phyloP scores from a whole-genome alignment of 129 eudicot genomes.

The Saposhnikovia divaricata region DNA sequence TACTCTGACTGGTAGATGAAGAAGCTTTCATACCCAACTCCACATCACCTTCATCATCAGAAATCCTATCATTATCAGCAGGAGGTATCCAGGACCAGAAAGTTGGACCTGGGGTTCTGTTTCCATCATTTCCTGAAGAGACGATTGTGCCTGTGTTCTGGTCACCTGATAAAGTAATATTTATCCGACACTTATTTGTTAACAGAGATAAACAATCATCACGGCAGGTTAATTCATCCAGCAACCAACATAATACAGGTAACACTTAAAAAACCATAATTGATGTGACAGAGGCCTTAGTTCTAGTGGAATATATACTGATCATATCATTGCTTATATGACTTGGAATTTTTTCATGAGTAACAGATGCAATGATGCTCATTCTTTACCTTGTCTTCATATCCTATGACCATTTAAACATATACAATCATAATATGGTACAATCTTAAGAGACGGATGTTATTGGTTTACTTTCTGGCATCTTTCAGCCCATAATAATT shows the following conservation, averaged over 20 bases:
- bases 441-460: background rate
- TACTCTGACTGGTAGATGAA: slow-evolving; percentile 24
- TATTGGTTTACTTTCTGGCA: background rate
- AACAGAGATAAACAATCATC: background rate
- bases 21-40: slow-evolving; percentile 29
- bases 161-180: slow-evolving; percentile 27
- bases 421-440: background rate
- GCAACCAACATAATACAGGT: background rate
- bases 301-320: background rate
- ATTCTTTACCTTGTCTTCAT: background rate
- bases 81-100: slow-evolving; percentile 98
- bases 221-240: background rate
- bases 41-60: slow-evolving; percentile 18
- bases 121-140: slow-evolving; percentile 25
- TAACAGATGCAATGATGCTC: background rate
- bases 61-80: slow-evolving; percentile 14
- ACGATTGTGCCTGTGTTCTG: slow-evolving; percentile 3
- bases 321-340: background rate
- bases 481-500: background rate
- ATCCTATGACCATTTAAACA: background rate
- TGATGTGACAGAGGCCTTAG: background rate
- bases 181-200: background rate
- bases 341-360: background rate
- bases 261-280: background rate
- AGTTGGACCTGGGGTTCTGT: slow-evolving; percentile 70